phyloP scores from a whole-genome alignment of 768 basidiomycete genomes.

The Cystobasidium onofrii region DNA sequence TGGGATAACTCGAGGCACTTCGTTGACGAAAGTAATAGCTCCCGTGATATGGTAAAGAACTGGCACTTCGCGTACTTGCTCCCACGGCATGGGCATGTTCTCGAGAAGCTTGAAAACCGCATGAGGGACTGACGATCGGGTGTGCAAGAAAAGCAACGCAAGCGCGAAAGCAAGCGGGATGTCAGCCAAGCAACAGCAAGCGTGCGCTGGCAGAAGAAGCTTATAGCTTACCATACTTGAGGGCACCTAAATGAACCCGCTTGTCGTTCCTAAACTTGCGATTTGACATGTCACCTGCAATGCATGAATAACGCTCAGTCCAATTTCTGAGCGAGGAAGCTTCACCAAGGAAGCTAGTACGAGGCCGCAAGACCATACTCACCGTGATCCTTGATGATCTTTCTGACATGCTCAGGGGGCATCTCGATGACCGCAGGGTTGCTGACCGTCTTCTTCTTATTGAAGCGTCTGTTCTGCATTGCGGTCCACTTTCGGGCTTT shows the following conservation, averaged over 20 bases:
- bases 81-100: slow-evolving; percentile 58
- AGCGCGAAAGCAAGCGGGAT: background rate
- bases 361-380: background rate
- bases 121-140: slow-evolving; percentile 61
- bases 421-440: slow-evolving; percentile 48
- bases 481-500: slow-evolving; percentile 95
- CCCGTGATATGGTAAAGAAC: slow-evolving; percentile 98
- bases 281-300: slow-evolving; percentile 86
- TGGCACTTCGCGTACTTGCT: slow-evolving; percentile 96
- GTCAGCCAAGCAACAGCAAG: background rate
- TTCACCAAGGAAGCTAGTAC: background rate
- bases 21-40: slow-evolving; percentile 98
- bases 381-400: slow-evolving; percentile 94
- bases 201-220: background rate
- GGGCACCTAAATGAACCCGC: slow-evolving; percentile 93
- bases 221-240: slow-evolving; percentile 47
- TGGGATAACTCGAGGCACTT: slow-evolving; percentile 91
- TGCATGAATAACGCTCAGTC: background rate
- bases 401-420: slow-evolving; percentile 93
- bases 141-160: background rate
- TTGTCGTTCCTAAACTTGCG: slow-evolving; percentile 99
- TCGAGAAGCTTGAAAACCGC: slow-evolving; percentile 98
- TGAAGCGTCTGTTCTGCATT: slow-evolving; percentile 85
- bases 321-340: background rate
- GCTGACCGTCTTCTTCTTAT: slow-evolving; percentile 78